Evolutionary conservation across 306 rosid genomes (phyloP), one percentile per base, ranked within the genome.

Genomic region (cucumber (Cucumis sativus)): DNA sequence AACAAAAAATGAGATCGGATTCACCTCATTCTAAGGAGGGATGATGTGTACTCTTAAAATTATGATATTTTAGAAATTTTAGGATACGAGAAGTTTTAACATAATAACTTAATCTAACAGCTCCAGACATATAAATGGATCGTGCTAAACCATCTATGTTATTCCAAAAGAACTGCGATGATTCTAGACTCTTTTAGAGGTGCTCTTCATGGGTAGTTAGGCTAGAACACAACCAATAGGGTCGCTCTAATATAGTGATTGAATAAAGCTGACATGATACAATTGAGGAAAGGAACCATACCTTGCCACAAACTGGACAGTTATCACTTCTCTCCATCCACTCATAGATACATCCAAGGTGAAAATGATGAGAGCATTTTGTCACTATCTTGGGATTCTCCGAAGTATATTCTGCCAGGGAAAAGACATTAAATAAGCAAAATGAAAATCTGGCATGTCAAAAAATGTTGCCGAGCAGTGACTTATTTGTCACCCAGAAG

Each of bases 271-370:
- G 6, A 49, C 6, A 49, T 17, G 37, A 17, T 16, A 51, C 7
- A 16, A 72, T 23, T 43, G 60, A 49, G 56, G 69, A 71, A 83
- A 71, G 12, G 52, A 79, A 57, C 6, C 47, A 56, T 90, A 95
- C 98, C 98, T 90, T 92, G 88, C 97, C 97, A 86, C 98, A 95
- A 79, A 95, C 98, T 70, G 98, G 98, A 86, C 98, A 95, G 81
- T 87, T 95, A 72, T 92, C 97, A 85, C 98, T 95, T 90, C 98
- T 90, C 86, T 95, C 98, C 98, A 92, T 95, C 98, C 98, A 95
- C 78, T 95, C 98, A 79, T 92, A 95, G 80, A 95, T 95, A 90
- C 98, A 95, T 80, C 97, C 97, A 62, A 95, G 98, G 89, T 95
- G 98, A 85, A 90, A 95, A 87, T 95, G 98, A 83, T 95, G 98